phyloP scores from a whole-genome alignment of 2,329 filamentous ascomycete genomes.

The Pseudogymnoascus sp. region DNA sequence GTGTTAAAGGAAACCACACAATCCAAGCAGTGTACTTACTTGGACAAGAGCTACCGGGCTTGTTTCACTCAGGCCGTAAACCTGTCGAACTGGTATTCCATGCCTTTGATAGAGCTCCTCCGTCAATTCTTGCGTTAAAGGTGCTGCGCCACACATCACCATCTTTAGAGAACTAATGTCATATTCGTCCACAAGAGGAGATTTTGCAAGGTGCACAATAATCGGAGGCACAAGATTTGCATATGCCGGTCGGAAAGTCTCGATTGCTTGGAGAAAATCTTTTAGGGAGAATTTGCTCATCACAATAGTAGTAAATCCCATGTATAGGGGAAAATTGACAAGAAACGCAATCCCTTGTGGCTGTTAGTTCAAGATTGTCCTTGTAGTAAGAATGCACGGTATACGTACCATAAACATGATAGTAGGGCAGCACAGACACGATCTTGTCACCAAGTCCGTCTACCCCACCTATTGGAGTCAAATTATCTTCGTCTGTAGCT shows the following conservation, averaged over 20 bases:
- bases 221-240: constrained; percentile 76
- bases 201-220: constrained; percentile 69
- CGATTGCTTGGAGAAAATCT: constrained; percentile 66
- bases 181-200: constrained; percentile 69
- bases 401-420: constrained; percentile 66
- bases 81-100: constrained; percentile 74
- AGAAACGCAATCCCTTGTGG: constrained; percentile 38
- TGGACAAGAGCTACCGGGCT: constrained; percentile 68
- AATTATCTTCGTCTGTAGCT: constrained; percentile 42
- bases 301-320: constrained; percentile 60
- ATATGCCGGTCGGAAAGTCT: constrained; percentile 66
- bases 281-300: constrained; percentile 74
- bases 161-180: constrained; percentile 69
- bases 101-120: constrained; percentile 66
- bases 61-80: constrained; percentile 80
- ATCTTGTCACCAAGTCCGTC: constrained; percentile 52
- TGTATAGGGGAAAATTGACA: constrained; percentile 58
- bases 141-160: constrained; percentile 78
- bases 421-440: constrained; percentile 73
- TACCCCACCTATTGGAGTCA: neutral
- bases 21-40: constrained; percentile 26
- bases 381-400: neutral
- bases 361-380: neutral
- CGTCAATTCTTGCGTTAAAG: constrained; percentile 70
- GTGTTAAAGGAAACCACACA: neutral